A percentile compares a stretch with the other conserved stretches of the same genome.
These are phyloP conservation scores for Colletotrichum orchidophilum DNA, from an alignment of 2,329 filamentous ascomycete species.

Conservation along the genomic window DNA sequence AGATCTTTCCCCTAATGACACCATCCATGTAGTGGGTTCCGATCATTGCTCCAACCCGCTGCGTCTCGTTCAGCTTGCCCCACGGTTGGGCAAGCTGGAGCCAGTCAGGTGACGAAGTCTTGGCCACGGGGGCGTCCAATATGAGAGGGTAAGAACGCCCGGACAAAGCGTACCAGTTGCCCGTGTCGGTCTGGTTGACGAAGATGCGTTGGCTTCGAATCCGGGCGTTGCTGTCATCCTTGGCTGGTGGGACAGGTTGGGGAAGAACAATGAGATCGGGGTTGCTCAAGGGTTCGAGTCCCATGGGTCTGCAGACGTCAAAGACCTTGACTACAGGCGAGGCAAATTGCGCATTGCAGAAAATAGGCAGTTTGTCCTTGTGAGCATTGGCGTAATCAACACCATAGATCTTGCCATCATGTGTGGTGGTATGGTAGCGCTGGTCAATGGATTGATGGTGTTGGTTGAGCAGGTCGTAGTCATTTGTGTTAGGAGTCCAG, in stretches of 20 bases:
- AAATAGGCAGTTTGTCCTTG: conserved; percentile 60
- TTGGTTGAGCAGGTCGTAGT: conserved; percentile 86
- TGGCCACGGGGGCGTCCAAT: conserved; percentile 68
- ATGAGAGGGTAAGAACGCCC: conserved; percentile 87
- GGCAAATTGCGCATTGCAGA: conserved; percentile 63
- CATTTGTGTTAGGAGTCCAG: conserved; percentile 92
- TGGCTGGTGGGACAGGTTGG: conserved; percentile 76
- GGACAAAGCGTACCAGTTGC: conserved; percentile 94
- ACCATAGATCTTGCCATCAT: conserved; percentile 85
- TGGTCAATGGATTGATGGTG: conserved; percentile 84
- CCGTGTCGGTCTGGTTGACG: conserved; percentile 85
- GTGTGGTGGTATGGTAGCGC: conserved; percentile 87
- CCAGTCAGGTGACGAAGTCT: conserved; percentile 56
- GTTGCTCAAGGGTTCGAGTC: conserved; percentile 69
- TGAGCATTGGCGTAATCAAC: conserved; percentile 67
- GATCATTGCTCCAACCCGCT: conserved; percentile 70
- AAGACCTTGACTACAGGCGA: conserved; percentile 85
- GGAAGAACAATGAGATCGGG: conserved; percentile 85
- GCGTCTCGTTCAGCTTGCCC: conserved; percentile 52
- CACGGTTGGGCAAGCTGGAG: conserved; percentile 53
- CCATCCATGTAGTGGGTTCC: conserved; percentile 75
- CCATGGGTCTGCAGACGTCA: conserved; percentile 80
- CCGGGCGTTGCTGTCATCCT: conserved; percentile 58
- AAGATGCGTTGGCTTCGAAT: conserved; percentile 76
- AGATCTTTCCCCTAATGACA: conserved; percentile 40